Conservation (phyloP, 306 rosid species). For the Fagus crenata region DNA sequence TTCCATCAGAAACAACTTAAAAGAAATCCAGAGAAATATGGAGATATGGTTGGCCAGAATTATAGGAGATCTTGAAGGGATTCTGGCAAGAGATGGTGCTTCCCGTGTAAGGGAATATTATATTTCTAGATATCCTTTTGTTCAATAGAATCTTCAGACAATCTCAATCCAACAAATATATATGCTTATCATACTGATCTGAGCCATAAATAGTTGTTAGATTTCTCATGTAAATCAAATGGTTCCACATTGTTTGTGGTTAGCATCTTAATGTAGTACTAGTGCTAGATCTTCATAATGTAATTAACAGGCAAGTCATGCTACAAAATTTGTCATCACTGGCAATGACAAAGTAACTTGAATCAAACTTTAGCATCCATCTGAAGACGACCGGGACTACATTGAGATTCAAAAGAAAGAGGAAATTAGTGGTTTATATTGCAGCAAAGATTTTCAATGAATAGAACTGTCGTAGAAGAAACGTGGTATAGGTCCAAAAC, state of each 20-base stretch:
- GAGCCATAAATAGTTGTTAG: constrained; percentile 48
- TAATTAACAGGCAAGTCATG: too few species aligned
- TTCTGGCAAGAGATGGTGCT: constrained; percentile 77
- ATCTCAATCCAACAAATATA: constrained; percentile 35
- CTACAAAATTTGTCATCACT: too few species aligned
- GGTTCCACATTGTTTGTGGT: constrained; percentile 35
- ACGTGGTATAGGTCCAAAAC: too few species aligned
- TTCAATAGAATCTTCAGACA: constrained; percentile 46
- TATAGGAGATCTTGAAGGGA: constrained; percentile 87
- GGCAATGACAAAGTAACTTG: too few species aligned
- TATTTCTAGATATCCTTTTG: constrained; percentile 69
- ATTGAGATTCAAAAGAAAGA: too few species aligned
- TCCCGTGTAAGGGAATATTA: constrained; percentile 75
- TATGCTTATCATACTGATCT: constrained; percentile 43
- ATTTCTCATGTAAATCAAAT: constrained; percentile 42
- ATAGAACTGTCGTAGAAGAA: too few species aligned
- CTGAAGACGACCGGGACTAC: too few species aligned
- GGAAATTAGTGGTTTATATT: too few species aligned
- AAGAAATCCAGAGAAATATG: constrained; percentile 77
- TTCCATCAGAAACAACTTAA: constrained; percentile 68
- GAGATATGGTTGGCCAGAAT: constrained; percentile 96
- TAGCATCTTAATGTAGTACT: constrained; percentile 29
- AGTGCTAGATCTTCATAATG: background rate
- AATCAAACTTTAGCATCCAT: too few species aligned
- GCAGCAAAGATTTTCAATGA: too few species aligned